Percentiles rank a stretch among this genome's conserved stretches.
phyloP scores from a whole-genome alignment of 768 basidiomycete species.

The Cyclocybe aegerita region DNA sequence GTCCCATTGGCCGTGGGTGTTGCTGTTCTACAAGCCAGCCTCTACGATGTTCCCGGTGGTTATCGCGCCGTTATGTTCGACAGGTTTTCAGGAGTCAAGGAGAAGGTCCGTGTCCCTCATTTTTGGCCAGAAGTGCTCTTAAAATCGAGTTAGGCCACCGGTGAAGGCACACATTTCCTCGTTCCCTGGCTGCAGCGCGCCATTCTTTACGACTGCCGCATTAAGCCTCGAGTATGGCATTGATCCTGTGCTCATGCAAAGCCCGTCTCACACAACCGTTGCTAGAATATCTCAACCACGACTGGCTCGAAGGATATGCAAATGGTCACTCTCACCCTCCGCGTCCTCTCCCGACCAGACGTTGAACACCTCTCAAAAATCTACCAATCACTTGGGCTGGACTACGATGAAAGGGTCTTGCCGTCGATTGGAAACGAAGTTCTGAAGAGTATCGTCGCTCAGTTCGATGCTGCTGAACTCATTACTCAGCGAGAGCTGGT shows the following conservation, averaged over 20 bases:
- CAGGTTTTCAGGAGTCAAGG: slow-evolving; percentile 88
- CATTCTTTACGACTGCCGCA: slow-evolving; percentile 96
- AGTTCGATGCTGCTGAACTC: slow-evolving; percentile 95
- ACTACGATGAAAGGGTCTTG: slow-evolving; percentile 97
- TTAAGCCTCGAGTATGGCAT: slow-evolving; percentile 81
- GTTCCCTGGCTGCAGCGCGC: slow-evolving; percentile 95
- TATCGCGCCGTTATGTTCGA: slow-evolving; percentile 98
- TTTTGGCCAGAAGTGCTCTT: slow-evolving; percentile 5
- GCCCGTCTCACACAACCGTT: slow-evolving; percentile 7
- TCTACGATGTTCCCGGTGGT: slow-evolving; percentile 83
- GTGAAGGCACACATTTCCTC: slow-evolving; percentile 95
- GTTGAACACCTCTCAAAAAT: slow-evolving; percentile 85
- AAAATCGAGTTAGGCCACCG: slow-evolving; percentile 57
- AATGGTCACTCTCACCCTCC: slow-evolving; percentile 96
- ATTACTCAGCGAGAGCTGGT: slow-evolving; percentile 99
- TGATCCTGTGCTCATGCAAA: slow-evolving; percentile 3
- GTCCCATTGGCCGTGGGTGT: slow-evolving; percentile 50
- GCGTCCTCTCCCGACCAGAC: slow-evolving; percentile 94
- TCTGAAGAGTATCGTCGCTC: slow-evolving; percentile 95
- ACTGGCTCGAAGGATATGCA: slow-evolving; percentile 99
- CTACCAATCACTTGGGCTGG: slow-evolving; percentile 91
- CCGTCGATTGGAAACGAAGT: slow-evolving; percentile 99
- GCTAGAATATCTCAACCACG: slow-evolving; percentile 94
- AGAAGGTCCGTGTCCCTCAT: slow-evolving; percentile 48
- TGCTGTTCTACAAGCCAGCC: slow-evolving; percentile 47